Evolutionary conservation across 2,329 filamentous ascomycete genomes (phyloP).

Genomic region (Corynespora cassiicola): DNA sequence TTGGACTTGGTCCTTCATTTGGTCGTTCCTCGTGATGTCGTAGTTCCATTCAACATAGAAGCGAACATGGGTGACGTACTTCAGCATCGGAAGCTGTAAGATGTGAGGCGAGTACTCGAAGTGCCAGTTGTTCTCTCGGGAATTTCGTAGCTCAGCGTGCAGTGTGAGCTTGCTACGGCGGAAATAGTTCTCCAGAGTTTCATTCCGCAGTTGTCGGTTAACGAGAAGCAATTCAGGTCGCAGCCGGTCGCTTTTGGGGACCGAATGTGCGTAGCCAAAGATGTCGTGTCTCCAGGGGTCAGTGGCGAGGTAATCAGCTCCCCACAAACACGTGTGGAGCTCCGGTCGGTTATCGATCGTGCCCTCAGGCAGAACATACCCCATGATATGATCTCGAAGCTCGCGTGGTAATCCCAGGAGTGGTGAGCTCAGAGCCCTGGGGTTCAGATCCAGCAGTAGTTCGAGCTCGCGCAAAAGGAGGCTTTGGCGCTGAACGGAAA

Average conservation of each 20-base stretch:
- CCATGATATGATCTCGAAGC: slow-evolving; percentile 33
- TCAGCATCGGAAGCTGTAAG: slow-evolving; percentile 34
- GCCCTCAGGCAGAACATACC: slow-evolving; percentile 30
- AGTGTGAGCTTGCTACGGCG: slow-evolving; percentile 36
- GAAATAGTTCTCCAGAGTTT: slow-evolving; percentile 36
- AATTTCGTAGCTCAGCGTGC: slow-evolving; percentile 42
- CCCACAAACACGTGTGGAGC: slow-evolving; percentile 43
- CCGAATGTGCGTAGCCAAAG: slow-evolving; percentile 35
- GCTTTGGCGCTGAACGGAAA: slow-evolving; percentile 38
- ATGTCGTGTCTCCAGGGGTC: slow-evolving; percentile 43
- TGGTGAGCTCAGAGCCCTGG: slow-evolving; percentile 37
- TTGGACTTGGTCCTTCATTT: slow-evolving; percentile 34
- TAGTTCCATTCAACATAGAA: slow-evolving; percentile 47
- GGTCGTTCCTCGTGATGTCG: slow-evolving; percentile 26
- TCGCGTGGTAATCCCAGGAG: slow-evolving; percentile 39
- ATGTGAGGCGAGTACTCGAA: slow-evolving; percentile 45
- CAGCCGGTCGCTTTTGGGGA: slow-evolving; percentile 26
- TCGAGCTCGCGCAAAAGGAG: slow-evolving; percentile 41
- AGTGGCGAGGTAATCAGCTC: slow-evolving; percentile 39
- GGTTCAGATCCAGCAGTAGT: slow-evolving; percentile 40
- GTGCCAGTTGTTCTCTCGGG: slow-evolving; percentile 31
- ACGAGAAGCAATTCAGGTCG: slow-evolving; percentile 33
- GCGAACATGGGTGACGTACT: slow-evolving; percentile 33
- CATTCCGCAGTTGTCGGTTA: slow-evolving; percentile 38
- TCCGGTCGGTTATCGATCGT: slow-evolving; percentile 24